Evolutionary conservation across 345 rosid species (phyloP).

Genomic region (Eucalyptus victrix): DNA sequence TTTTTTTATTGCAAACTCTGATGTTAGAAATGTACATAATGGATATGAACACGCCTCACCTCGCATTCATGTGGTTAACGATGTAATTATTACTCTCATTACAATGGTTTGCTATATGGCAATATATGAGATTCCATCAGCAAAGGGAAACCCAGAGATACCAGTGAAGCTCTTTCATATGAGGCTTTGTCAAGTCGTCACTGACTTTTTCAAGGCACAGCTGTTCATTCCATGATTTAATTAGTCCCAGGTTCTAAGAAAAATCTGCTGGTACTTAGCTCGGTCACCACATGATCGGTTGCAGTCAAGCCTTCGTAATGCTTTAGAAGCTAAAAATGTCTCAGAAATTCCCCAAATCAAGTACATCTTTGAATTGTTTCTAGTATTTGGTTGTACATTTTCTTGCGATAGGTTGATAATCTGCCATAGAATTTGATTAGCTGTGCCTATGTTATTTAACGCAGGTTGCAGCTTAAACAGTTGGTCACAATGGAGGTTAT

Average conservation of each 20-base stretch:
- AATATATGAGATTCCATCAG: constrained; percentile 16
- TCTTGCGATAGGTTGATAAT: not conserved
- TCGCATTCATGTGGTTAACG: not conserved
- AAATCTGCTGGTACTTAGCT: constrained; percentile 74
- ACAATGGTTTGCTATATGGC: too few relatives aligned
- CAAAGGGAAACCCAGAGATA: constrained; percentile 62
- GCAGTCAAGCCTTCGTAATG: constrained; percentile 71
- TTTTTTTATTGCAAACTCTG: not conserved
- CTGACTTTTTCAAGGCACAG: not conserved
- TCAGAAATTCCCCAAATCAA: constrained; percentile 67
- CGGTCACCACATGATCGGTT: constrained; percentile 65
- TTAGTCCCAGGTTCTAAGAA: constrained; percentile 48
- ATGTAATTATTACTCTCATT: constrained; percentile 56
- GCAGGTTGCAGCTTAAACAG: constrained; percentile 63
- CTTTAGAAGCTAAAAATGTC: constrained; percentile 65
- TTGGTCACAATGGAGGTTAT: constrained; percentile 95
- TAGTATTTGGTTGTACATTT: not conserved
- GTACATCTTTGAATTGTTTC: constrained; percentile 4
- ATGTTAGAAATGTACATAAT: not conserved
- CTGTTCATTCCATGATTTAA: not conserved
- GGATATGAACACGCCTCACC: constrained; percentile 4
- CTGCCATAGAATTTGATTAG: not conserved
- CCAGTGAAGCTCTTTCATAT: constrained; percentile 26
- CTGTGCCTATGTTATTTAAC: not conserved
- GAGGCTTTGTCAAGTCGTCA: not conserved